Percentiles rank a stretch among this genome's conserved stretches.
Conservation (phyloP, 345 rosid genomes). For the Jatropha curcas region DNA sequence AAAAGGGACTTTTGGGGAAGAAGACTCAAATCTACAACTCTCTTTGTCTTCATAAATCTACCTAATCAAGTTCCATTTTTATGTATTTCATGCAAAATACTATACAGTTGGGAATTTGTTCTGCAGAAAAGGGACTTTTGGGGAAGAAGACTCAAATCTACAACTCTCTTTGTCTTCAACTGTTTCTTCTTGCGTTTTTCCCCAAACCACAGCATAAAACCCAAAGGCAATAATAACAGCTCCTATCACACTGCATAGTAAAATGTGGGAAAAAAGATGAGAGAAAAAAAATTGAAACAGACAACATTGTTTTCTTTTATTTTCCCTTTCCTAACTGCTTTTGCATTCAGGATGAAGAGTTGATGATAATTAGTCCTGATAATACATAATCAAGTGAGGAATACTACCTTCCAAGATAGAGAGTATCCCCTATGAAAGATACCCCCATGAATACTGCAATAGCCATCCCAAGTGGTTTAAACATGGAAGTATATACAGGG, state of each 20-base stretch:
- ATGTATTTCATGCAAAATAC: background rate
- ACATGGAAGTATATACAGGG: constrained; percentile 24
- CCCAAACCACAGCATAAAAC: constrained; percentile 21
- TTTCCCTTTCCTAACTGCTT: background rate
- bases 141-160: background rate
- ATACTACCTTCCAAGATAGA: constrained; percentile 20
- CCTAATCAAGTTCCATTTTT: background rate
- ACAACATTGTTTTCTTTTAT: background rate
- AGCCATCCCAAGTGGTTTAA: constrained; percentile 32
- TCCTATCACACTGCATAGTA: constrained; percentile 15
- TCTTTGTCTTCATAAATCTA: background rate
- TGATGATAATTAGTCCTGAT: background rate
- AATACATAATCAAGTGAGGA: background rate
- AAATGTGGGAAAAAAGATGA: background rate
- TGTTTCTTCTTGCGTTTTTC: constrained; percentile 5
- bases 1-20: background rate
- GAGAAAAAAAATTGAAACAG: background rate
- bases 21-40: background rate
- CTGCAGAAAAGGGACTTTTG: constrained; percentile 1
- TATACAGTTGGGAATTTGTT: background rate
- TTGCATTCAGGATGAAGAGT: too few relatives aligned
- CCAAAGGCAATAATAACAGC: constrained; percentile 7
- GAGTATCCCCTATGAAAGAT: constrained; percentile 32
- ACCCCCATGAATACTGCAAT: constrained; percentile 33
- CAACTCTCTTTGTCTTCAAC: background rate